Evolutionary conservation across 306 rosid genomes (phyloP), one percentile per base, ranked within the genome.

Genomic region (Castanea crenata): DNA sequence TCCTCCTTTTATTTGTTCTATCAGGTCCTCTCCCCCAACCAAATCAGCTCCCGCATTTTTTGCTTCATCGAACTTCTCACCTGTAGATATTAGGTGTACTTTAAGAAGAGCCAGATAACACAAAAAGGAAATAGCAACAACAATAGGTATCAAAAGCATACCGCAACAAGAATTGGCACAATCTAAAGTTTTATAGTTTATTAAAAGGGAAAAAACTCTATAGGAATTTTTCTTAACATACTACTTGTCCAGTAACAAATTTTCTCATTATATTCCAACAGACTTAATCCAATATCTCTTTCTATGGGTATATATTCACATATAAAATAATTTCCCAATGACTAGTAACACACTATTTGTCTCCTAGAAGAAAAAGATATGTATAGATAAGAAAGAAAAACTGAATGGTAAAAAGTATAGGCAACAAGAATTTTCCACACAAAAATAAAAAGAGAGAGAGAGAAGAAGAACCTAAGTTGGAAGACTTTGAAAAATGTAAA

Each of bases 1-100:
- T 51, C 99, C 99, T 79, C 90, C 94, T 89, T 88, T 96, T 69
- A 96, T 96, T 86, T 96, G 96, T 87, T 91, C 97, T 85, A 96
- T 96, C 91, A 93, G 86, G 86, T 96, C 99, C 76, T 96, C 99
- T 78, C 99, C 99, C 78, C 99, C 99, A 57, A 96, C 98, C 87
- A 96, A 80, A 90, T 96, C 99, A 49, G 99, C 99, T 86, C 99
- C 99, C 1, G 98, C 98, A 75, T 73, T 88, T 86, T 96, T 96
- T 8, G 99, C 99, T 86, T 96, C 99, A 46, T 96, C 99, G 38
- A 96, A 91, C 80, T 76, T 90, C 80, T 96, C 99, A 81, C 99
- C 99, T 96, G 76, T 64, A 80, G 80, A 75, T 57, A 78, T 74
- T 46, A 51, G 74, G 32, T 51, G 58, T 25, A n/a, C 44, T 55